phyloP scores from a whole-genome alignment of 1,284 basidiomycete genomes.

The Microbotryum silenes-acaulis region DNA sequence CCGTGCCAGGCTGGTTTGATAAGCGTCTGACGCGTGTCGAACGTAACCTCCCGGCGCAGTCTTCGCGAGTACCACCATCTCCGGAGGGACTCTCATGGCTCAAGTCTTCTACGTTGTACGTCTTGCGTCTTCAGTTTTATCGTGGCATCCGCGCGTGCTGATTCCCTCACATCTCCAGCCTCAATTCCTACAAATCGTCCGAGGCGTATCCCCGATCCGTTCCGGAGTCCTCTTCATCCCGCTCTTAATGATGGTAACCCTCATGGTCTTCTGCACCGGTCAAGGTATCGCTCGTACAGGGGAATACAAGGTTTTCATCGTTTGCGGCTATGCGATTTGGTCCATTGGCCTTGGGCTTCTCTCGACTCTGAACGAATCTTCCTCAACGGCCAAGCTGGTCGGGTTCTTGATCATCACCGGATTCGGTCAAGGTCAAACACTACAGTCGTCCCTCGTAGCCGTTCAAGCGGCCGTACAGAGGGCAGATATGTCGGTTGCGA shows the following conservation, averaged over 20 bases:
- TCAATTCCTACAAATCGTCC: conserved; percentile 64
- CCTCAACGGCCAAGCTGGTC: conserved; percentile 52
- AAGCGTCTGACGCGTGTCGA: not conserved
- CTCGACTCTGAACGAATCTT: conserved; percentile 52
- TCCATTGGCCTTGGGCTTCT: conserved; percentile 60
- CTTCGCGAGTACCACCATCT: not conserved
- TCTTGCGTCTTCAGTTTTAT: no score
- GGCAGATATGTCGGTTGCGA: conserved; percentile 62
- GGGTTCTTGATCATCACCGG: conserved; percentile 62
- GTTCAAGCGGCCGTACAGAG: conserved; percentile 60
- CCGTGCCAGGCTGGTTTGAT: conserved; percentile 45
- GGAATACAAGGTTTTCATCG: conserved; percentile 46
- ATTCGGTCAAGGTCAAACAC: conserved; percentile 55
- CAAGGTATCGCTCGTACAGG: conserved; percentile 45
- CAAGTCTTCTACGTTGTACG: conserved; percentile 48
- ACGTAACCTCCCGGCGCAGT: conserved; percentile 35
- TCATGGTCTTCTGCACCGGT: conserved; percentile 46
- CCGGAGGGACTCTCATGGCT: conserved; percentile 38
- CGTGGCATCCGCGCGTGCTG: no score
- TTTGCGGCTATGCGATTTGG: conserved; percentile 61
- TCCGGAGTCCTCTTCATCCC: conserved; percentile 59
- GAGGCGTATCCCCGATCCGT: conserved; percentile 56
- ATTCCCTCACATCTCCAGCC: conserved; percentile 43
- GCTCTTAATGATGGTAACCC: conserved; percentile 48
- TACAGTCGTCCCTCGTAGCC: conserved; percentile 48